A percentile compares a stretch with the other conserved stretches of the same genome.
These are phyloP conservation scores for Candida sanyaensis DNA, from an alignment of 1,139 yeast species.

Conservation along the genomic window DNA sequence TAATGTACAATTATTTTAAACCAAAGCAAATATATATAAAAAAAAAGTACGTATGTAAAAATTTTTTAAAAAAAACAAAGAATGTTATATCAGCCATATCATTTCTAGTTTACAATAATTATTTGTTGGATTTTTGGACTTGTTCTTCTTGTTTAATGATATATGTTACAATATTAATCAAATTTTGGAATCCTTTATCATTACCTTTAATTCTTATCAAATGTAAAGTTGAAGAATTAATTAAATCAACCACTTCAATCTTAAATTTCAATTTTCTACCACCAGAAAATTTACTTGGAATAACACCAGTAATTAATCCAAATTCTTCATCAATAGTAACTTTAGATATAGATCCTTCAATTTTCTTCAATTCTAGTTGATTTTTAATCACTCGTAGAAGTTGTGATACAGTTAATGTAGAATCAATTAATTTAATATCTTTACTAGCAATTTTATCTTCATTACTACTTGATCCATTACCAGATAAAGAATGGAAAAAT, in stretches of 20 bases:
- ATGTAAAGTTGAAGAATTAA: conserved; percentile 49
- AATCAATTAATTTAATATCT: conserved; percentile 36
- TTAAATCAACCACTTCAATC: conserved; percentile 44
- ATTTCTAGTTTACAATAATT: neutral
- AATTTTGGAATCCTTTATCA: conserved; percentile 60
- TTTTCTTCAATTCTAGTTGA: conserved; percentile 48
- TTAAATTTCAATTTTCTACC: conserved; percentile 52
- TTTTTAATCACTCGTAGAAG: conserved; percentile 37
- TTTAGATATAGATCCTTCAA: conserved; percentile 51
- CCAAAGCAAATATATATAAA: too few species aligned
- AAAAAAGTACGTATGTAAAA: too few species aligned
- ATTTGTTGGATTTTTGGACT: conserved; percentile 20
- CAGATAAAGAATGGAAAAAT: conserved; percentile 28
- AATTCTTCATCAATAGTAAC: conserved; percentile 46
- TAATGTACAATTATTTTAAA: neutral
- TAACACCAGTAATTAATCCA: conserved; percentile 46
- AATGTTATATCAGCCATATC: neutral
- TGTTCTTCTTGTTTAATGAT: conserved; percentile 41
- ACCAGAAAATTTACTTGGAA: conserved; percentile 50
- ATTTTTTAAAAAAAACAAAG: neutral
- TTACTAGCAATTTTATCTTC: conserved; percentile 14
- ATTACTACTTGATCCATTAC: conserved; percentile 7
- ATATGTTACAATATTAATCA: conserved; percentile 49
- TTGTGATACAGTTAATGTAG: conserved; percentile 30
- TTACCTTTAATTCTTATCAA: conserved; percentile 66